Evolutionary conservation across 805 yeast species (phyloP).

Genomic region (Candida ipomoeae): DNA sequence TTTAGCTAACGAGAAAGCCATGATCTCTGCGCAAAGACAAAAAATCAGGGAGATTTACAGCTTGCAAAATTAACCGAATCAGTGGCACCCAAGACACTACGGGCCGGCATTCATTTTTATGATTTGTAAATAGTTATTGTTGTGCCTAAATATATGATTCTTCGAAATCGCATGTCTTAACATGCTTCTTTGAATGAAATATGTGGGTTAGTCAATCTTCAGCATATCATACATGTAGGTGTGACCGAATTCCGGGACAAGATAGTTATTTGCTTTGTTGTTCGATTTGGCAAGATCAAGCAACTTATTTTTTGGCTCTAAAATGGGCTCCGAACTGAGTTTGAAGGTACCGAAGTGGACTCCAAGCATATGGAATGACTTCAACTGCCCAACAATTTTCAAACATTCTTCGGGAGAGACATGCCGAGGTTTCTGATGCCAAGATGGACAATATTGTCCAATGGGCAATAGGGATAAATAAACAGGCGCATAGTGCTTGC

Average conservation of each 20-base stretch:
- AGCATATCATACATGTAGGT: constrained; percentile 52
- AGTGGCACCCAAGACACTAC: background rate
- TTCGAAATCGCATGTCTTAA: background rate
- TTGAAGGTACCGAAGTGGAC: constrained; percentile 97
- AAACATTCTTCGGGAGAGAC: constrained; percentile 77
- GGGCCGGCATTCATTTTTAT: background rate
- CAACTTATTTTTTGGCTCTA: constrained; percentile 72
- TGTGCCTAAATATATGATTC: background rate
- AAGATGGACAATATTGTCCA: constrained; percentile 91
- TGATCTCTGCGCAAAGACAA: constrained; percentile 16
- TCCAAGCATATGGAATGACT: constrained; percentile 66
- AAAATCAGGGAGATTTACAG: constrained; percentile 17
- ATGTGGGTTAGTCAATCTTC: background rate
- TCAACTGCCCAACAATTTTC: constrained; percentile 58
- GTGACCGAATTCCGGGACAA: constrained; percentile 73
- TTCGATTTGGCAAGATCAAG: constrained; percentile 42
- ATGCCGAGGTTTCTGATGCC: constrained; percentile 92
- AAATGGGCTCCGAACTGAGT: constrained; percentile 78
- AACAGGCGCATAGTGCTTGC: constrained; percentile 54
- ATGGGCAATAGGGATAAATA: constrained; percentile 76
- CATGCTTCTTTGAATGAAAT: background rate
- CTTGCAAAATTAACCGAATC: constrained; percentile 7
- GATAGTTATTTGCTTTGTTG: constrained; percentile 36
- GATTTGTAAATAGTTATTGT: constrained; percentile 2
- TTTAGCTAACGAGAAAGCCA: constrained; percentile 19